Evolutionary conservation across 495 filamentous ascomycete species (phyloP).

Genomic region (Neurospora sp.): DNA sequence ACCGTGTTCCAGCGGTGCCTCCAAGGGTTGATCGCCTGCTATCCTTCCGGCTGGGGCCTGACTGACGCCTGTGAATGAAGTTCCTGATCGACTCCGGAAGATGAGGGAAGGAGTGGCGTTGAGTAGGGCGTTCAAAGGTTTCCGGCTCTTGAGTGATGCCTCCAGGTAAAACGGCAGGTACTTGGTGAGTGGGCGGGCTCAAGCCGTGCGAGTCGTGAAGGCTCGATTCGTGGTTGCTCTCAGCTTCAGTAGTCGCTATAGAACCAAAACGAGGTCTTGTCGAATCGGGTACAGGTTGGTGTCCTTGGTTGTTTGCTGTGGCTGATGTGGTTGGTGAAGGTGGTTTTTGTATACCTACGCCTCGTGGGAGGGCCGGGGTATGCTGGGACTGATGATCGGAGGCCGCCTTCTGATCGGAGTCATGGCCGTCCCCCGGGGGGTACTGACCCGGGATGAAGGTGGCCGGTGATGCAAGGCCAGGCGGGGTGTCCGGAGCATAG

Average conservation of each 20-base stretch:
- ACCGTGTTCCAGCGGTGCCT: constrained; percentile 15
- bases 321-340: constrained; percentile 4
- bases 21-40: constrained; percentile 18
- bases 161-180: constrained; percentile 12
- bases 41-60: constrained; percentile 13
- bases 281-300: not conserved
- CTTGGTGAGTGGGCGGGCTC: constrained; percentile 13
- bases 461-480: not conserved
- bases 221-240: constrained; percentile 19
- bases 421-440: constrained; percentile 7
- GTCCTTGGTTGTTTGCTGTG: not conserved
- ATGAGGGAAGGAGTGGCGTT: constrained; percentile 9
- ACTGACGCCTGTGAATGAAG: constrained; percentile 12
- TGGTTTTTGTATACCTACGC: constrained; percentile 13
- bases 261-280: constrained; percentile 7
- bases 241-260: constrained; percentile 12
- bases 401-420: constrained; percentile 8
- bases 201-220: constrained; percentile 16
- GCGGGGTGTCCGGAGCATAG: not conserved
- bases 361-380: constrained; percentile 8
- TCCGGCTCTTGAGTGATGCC: constrained; percentile 25
- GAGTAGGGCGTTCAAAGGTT: constrained; percentile 11
- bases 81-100: constrained; percentile 15
- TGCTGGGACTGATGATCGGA: constrained; percentile 8
- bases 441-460: constrained; percentile 1